Conservation (phyloP, 164 flowering plant species). For the Vitis amurensis region DNA sequence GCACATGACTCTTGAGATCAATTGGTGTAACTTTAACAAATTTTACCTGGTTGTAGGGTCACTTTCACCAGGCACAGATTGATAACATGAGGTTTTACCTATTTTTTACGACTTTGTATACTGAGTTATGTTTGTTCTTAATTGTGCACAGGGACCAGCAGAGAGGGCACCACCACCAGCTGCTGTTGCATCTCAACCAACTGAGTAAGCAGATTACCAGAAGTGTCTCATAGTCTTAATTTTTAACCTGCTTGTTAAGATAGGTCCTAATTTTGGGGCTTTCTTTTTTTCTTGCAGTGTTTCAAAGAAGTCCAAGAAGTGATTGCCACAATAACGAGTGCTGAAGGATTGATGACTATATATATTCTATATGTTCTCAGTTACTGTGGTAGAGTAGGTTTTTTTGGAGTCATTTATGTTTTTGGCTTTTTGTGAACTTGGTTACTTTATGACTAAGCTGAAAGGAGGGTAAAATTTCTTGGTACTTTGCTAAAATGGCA, state of each 20-base stretch:
- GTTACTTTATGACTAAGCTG: slow-evolving; percentile 5
- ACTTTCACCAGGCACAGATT: too few relatives aligned
- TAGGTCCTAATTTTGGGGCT: too few relatives aligned
- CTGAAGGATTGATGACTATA: background rate
- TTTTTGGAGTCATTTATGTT: slow-evolving; percentile 11
- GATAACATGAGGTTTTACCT: too few relatives aligned
- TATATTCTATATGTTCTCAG: background rate
- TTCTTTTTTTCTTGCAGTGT: slow-evolving; percentile 27
- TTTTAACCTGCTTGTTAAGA: background rate
- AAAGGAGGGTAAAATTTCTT: background rate
- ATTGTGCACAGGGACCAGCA: slow-evolving; percentile 50
- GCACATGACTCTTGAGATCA: too few relatives aligned
- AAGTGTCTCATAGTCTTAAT: background rate
- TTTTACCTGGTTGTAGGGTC: too few relatives aligned
- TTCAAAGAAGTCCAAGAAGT: slow-evolving; percentile 51
- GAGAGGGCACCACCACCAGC: slow-evolving; percentile 39
- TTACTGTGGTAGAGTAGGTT: slow-evolving; percentile 13
- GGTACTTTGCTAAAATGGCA: background rate
- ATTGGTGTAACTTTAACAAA: too few relatives aligned
- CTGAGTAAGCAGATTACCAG: slow-evolving; percentile 36
- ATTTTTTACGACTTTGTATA: background rate
- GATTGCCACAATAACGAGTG: slow-evolving; percentile 9
- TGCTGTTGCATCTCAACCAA: slow-evolving; percentile 38
- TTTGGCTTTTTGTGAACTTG: slow-evolving; percentile 5
- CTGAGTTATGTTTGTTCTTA: background rate